A percentile compares a stretch with the other conserved stretches of the same genome.
Evolutionary conservation across 2,329 filamentous ascomycete genomes (phyloP).

Genomic region (Arthroderma uncinatum): DNA sequence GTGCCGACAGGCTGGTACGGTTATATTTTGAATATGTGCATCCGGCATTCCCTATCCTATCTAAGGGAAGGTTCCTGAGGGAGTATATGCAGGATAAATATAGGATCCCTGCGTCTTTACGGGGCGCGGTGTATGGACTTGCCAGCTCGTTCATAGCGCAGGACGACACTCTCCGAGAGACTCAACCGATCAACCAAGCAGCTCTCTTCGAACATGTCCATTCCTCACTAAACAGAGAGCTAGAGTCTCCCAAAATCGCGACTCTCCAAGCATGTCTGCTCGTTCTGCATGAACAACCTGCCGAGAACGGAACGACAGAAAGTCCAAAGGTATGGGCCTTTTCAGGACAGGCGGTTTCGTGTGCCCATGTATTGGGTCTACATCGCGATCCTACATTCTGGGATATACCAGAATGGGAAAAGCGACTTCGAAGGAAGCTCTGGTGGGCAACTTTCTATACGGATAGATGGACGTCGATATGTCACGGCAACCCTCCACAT

Average conservation of each 20-base stretch:
- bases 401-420: slow-evolving; percentile 5
- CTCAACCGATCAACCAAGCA: neutral
- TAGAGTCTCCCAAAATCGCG: neutral
- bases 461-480: slow-evolving; percentile 4
- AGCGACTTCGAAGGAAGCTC: slow-evolving; percentile 1
- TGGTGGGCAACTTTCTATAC: slow-evolving; percentile 5
- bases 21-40: slow-evolving; percentile 40
- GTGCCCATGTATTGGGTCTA: slow-evolving; percentile 3
- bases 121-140: neutral
- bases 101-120: neutral
- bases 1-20: slow-evolving; percentile 34
- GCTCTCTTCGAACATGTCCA: slow-evolving; percentile 3
- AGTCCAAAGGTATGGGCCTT: neutral
- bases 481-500: neutral
- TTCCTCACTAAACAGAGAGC: neutral
- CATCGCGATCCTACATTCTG: neutral
- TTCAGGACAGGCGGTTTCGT: slow-evolving; percentile 4
- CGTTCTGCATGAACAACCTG: neutral
- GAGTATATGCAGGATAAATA: slow-evolving; percentile 3
- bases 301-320: neutral
- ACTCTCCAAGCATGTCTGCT: slow-evolving; percentile 3
- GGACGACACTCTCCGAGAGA: neutral
- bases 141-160: neutral
- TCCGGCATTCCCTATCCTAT: slow-evolving; percentile 26
- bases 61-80: neutral